A percentile compares a stretch with the other conserved stretches of the same genome.
Conservation (phyloP, 768 basidiomycete species). For the Sporobolomyces phaffii region DNA sequence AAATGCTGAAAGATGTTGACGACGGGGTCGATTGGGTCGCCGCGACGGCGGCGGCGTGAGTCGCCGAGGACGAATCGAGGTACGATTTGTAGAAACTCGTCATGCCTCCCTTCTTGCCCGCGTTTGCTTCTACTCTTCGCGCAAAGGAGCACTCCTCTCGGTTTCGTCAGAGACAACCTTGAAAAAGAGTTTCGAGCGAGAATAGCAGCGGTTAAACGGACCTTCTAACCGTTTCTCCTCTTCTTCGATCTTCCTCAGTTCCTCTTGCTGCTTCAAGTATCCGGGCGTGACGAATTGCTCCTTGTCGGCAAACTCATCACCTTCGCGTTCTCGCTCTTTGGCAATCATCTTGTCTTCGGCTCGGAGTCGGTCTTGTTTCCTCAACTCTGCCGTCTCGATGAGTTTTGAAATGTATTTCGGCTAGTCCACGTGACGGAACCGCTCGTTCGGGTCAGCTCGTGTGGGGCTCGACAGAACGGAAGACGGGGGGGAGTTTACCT, state of each 20-base stretch:
- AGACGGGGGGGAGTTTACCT: conserved; percentile 53
- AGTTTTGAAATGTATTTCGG: conserved; percentile 88
- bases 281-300: conserved; percentile 96
- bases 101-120: conserved; percentile 46
- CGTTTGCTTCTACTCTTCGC: conserved; percentile 46
- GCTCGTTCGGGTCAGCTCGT: background rate
- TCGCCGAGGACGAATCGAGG: conserved; percentile 44
- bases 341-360: conserved; percentile 99
- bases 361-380: conserved; percentile 77
- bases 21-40: conserved; percentile 51
- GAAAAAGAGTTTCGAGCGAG: no score
- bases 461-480: background rate
- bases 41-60: conserved; percentile 77
- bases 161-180: no score
- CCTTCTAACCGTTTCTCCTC: conserved; percentile 81
- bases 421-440: conserved; percentile 47
- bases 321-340: conserved; percentile 84
- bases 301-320: conserved; percentile 87
- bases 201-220: conserved; percentile 44
- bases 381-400: conserved; percentile 72
- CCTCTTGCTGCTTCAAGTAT: conserved; percentile 93
- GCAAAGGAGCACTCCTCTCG: no score
- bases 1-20: conserved; percentile 39
- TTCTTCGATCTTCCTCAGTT: conserved; percentile 81
- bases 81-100: conserved; percentile 46